These are phyloP conservation scores for Quercus wislizeni DNA, from an alignment of 306 rosid species.

Conservation along the genomic window DNA sequence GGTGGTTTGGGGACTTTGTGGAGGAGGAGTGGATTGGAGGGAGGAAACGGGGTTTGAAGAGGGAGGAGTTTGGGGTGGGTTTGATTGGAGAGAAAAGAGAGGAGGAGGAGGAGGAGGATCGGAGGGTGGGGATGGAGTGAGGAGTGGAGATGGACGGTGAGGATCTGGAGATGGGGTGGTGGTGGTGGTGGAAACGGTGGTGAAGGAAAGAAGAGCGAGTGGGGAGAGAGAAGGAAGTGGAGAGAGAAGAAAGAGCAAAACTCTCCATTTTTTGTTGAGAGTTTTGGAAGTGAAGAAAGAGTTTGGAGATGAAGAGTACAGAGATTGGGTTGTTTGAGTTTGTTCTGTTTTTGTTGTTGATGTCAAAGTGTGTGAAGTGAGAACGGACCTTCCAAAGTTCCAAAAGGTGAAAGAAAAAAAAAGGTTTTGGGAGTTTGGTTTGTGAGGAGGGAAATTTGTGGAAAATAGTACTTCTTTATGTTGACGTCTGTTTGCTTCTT, in stretches of 20 bases:
- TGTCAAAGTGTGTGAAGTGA: too few relatives aligned
- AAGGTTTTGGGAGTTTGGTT: not conserved
- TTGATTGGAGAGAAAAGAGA: constrained; percentile 16
- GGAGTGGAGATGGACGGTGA: constrained; percentile 17
- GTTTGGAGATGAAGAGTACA: not conserved
- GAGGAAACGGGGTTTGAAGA: constrained; percentile 27
- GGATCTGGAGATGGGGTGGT: constrained; percentile 30
- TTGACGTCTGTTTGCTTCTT: too few relatives aligned
- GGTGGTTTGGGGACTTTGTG: constrained; percentile 7
- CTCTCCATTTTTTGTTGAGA: constrained; percentile 40
- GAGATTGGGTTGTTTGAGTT: too few relatives aligned
- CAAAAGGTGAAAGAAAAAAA: not conserved
- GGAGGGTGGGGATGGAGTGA: constrained; percentile 32
- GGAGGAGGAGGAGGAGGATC: constrained; percentile 25
- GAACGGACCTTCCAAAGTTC: not conserved
- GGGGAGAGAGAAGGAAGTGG: constrained; percentile 32
- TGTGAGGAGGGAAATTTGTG: not conserved
- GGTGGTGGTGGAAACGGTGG: constrained; percentile 17
- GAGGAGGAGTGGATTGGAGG: constrained; percentile 43
- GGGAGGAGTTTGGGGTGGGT: constrained; percentile 19
- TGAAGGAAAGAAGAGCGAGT: constrained; percentile 12
- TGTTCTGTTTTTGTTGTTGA: not conserved
- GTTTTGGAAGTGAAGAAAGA: not conserved
- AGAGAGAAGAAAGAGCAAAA: constrained; percentile 42
- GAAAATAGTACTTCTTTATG: not conserved